phyloP scores from a whole-genome alignment of 2,329 filamentous ascomycete genomes.

The Pseudocercospora cruenta region DNA sequence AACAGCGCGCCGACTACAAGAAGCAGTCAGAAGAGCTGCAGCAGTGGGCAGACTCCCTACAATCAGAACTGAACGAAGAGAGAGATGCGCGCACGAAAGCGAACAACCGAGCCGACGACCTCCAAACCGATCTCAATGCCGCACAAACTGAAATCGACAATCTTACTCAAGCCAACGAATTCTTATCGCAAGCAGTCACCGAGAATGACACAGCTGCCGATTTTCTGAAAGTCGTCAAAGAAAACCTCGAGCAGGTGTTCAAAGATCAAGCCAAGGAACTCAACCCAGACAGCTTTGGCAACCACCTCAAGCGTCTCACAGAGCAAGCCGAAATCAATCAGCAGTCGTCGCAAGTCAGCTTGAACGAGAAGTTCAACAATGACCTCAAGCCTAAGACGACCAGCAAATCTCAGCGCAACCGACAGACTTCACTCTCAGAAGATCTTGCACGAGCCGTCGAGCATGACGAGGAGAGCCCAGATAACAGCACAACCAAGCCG shows the following conservation, averaged over 20 bases:
- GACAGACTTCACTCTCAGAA: slow-evolving; percentile 5
- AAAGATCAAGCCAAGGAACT: slow-evolving; percentile 6
- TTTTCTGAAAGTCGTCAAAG: neutral
- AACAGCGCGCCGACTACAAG: neutral
- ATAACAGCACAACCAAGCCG: neutral
- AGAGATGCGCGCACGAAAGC: slow-evolving; percentile 1
- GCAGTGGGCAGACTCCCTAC: neutral
- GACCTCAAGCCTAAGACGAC: neutral
- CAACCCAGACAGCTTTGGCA: slow-evolving; percentile 15
- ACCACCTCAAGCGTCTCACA: slow-evolving; percentile 14
- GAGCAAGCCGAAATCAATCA: slow-evolving; percentile 14
- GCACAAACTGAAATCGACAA: slow-evolving; percentile 6
- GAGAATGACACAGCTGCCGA: neutral
- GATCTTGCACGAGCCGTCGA: neutral
- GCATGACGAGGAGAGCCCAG: neutral
- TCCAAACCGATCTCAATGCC: neutral
- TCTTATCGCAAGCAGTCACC: neutral
- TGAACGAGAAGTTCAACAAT: slow-evolving; percentile 7
- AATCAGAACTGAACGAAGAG: neutral
- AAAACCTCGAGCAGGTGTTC: neutral
- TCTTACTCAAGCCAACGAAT: neutral
- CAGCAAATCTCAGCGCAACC: neutral
- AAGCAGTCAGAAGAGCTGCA: neutral
- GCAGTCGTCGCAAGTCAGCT: slow-evolving; percentile 6
- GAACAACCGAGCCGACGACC: neutral